These are phyloP conservation scores for Serendipita sp. DNA, from an alignment of 768 basidiomycete genomes.

Conservation along the genomic window DNA sequence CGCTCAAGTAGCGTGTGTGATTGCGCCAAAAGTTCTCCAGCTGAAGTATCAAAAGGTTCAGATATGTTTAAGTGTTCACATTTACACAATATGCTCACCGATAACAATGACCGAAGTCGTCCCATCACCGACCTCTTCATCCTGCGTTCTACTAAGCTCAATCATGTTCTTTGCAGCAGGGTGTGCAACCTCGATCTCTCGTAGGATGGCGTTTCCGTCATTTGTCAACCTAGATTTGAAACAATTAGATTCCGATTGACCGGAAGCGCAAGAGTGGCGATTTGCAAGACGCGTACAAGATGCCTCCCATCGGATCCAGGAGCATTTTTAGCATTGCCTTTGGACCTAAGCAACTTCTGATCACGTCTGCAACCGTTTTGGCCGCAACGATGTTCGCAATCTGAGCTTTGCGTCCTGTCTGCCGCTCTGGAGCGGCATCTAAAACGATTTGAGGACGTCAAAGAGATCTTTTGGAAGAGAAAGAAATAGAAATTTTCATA, in stretches of 20 bases:
- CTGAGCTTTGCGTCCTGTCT: conserved; percentile 89
- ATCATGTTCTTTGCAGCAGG: conserved; percentile 99
- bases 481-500: conserved; percentile 21
- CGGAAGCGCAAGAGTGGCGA: not conserved
- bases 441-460: conserved; percentile 5
- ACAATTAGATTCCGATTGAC: not conserved
- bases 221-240: conserved; percentile 59
- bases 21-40: conserved; percentile 94
- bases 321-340: conserved; percentile 99
- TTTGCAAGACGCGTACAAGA: conserved; percentile 42
- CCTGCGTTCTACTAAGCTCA: conserved; percentile 91
- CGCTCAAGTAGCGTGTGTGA: conserved; percentile 86
- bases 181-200: conserved; percentile 97
- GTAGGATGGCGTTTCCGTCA: conserved; percentile 96
- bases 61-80: not conserved
- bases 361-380: conserved; percentile 98
- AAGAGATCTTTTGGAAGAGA: not conserved
- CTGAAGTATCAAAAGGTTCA: conserved; percentile 23
- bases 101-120: conserved; percentile 97
- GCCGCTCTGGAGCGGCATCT: conserved; percentile 91
- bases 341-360: conserved; percentile 90
- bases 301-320: conserved; percentile 97
- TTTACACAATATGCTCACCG: conserved; percentile 32
- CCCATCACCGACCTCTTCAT: conserved; percentile 97
- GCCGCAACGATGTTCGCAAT: conserved; percentile 94